Evolutionary conservation across 495 filamentous ascomycete genomes (phyloP).

Genomic region (Lasiosphaeria ovina): DNA sequence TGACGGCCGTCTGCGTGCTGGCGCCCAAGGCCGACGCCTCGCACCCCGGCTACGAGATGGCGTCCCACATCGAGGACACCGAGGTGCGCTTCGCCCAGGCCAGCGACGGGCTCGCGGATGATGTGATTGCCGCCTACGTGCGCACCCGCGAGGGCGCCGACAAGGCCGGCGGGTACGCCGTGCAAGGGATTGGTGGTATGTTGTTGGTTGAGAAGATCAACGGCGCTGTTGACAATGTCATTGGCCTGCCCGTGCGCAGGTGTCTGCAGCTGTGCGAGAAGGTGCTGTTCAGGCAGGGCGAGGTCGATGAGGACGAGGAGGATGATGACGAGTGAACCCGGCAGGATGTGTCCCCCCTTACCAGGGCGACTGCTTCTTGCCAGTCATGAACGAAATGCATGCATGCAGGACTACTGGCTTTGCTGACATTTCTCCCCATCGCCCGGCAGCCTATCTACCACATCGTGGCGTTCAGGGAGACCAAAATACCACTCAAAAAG

Average conservation of each 20-base stretch:
- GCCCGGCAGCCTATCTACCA: too few relatives aligned
- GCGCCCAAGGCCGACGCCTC: slow-evolving; percentile 71
- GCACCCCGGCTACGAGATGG: slow-evolving; percentile 81
- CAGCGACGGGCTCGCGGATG: slow-evolving; percentile 68
- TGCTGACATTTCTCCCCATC: too few relatives aligned
- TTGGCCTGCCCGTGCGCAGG: slow-evolving; percentile 84
- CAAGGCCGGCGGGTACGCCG: slow-evolving; percentile 94
- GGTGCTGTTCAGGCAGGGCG: slow-evolving; percentile 58
- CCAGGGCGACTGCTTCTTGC: too few relatives aligned
- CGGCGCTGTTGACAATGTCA: slow-evolving; percentile 89
- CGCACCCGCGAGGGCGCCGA: slow-evolving; percentile 87
- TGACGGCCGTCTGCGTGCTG: slow-evolving; percentile 79
- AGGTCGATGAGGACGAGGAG: slow-evolving; percentile 29
- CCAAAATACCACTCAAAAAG: too few relatives aligned
- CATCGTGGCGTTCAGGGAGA: too few relatives aligned
- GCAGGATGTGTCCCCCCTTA: too few relatives aligned
- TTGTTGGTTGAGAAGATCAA: slow-evolving; percentile 85
- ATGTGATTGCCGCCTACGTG: slow-evolving; percentile 76
- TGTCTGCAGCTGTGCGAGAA: slow-evolving; percentile 83
- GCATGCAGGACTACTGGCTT: too few relatives aligned
- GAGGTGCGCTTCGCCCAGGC: slow-evolving; percentile 71
- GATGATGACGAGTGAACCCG: slow-evolving; percentile 7
- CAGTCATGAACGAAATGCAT: too few relatives aligned
- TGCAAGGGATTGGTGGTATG: slow-evolving; percentile 80
- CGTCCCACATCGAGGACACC: slow-evolving; percentile 83